Evolutionary conservation across 1,139 yeast species (phyloP), one percentile per base, ranked within the genome.

Genomic region (Sugiyamaella japonica): DNA sequence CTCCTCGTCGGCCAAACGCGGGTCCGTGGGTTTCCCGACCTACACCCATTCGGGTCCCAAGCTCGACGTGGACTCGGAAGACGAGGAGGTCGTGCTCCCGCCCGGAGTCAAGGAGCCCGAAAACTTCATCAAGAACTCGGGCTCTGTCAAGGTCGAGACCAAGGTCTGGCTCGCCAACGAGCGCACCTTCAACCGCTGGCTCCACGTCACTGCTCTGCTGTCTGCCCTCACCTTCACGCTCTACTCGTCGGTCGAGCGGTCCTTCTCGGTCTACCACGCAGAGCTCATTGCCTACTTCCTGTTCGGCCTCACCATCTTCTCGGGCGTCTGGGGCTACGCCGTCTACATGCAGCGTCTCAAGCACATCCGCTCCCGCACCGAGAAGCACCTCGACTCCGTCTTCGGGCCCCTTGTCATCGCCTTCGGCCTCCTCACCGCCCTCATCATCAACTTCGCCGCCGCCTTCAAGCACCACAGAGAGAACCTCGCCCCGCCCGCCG

Each of bases 141-240:
- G 97, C 6, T 95, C 97, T 1, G 81, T 90, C 56, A 90, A 87
- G 71, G 90, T 93, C 55, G 99, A 93, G 75, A 95, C 98, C 34
- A 93, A 93, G 70, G 99, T 93, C 38, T 93, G 99, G 98, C 77
- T 93, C 59, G 99, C 99, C 34, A 93, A 93, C 68, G 99, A 93
- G 74, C 86, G 99, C 72, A 93, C 99, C 1, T 91, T 91, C 73
- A 86, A 89, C 76, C 83, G 95, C 71, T 93, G 99, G 99, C 78
- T 93, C 61, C 93, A 87, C 65, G 93, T 91, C 8, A 87, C 96
- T n/a, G 83, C 95, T 0, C 75, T 93, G 66, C 77, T 93, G 61
- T 83, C 96, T n/a, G 85, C 93, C 0, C 75, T 93, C 65, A 89
- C 98, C 0, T 90, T 91, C 67, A 79, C 96, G 13, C 81, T 93